Conservation (phyloP, 768 basidiomycete species). For the Suillus luteus region DNA sequence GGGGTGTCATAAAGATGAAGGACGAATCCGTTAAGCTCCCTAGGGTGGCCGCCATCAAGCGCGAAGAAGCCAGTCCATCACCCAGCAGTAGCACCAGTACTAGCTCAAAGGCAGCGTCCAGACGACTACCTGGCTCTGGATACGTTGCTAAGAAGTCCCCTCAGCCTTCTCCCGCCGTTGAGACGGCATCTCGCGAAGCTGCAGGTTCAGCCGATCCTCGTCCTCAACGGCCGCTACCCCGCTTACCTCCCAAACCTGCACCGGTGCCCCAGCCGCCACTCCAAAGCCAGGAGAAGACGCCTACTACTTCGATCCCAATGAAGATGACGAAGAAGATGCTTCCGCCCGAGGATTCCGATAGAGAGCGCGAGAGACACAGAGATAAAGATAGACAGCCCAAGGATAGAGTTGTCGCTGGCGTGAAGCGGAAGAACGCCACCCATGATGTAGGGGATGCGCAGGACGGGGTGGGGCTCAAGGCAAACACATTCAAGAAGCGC, state of each 20-base stretch:
- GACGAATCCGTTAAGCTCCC: conserved; percentile 43
- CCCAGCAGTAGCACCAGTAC: conserved; percentile 11
- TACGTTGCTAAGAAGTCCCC: conserved; percentile 42
- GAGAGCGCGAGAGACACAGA: conserved; percentile 24
- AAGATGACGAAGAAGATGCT: conserved; percentile 25
- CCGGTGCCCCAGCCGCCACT: conserved; percentile 30
- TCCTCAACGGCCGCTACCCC: conserved; percentile 28
- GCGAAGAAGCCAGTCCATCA: conserved; percentile 25
- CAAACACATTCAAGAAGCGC: conserved; percentile 40
- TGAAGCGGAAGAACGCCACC: conserved; percentile 43
- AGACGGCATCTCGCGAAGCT: conserved; percentile 24
- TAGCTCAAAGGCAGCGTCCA: conserved; percentile 25
- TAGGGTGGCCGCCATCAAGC: conserved; percentile 33
- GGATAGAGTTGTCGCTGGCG: conserved; percentile 24
- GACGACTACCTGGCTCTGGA: conserved; percentile 52
- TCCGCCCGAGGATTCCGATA: conserved; percentile 31
- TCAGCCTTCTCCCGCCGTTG: conserved; percentile 20
- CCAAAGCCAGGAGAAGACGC: conserved; percentile 30
- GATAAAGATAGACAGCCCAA: conserved; percentile 28
- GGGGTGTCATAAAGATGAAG: conserved; percentile 47
- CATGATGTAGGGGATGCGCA: conserved; percentile 34
- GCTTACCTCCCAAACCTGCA: conserved; percentile 37
- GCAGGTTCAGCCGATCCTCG: conserved; percentile 32
- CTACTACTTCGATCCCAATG: conserved; percentile 9
- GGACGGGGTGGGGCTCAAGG: conserved; percentile 23